Base-by-base conservation (phyloP, 352 stramenopile genomes). In the Phytophthora boehmeriae region DNA sequence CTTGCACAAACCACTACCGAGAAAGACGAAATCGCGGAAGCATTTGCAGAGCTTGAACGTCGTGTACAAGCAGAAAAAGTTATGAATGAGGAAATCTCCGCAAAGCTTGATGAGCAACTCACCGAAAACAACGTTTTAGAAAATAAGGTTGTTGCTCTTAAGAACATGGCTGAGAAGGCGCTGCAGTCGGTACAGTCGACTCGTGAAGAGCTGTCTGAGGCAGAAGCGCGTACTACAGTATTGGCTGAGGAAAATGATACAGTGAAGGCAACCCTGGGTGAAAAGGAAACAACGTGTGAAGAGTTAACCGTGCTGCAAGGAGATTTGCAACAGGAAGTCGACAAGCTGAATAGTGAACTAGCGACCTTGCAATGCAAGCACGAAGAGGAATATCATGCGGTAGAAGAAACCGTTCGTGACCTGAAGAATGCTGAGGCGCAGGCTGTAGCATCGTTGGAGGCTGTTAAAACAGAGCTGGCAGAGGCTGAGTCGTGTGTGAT, bases 141-240 rank as follows among this genome's bases (percentile, higher is more conserved):
- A 36, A 70, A 67, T 35, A 75, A 78, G 45, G 49, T 63, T 28
- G 11, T 38, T 48, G 56, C 45, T 5, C 48, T 75, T 8, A 78
- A 73, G 44, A 57, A 75, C 19, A 75, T 75, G 70, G 61, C 62
- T 11, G 65, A 78, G 45, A 72, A 65, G 44, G 71, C 67, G 10
- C 56, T 77, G 47, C 64, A 66, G 39, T 74, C 68, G 11, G 10
- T 77, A 10, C 59, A 77, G 23, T 34, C 59, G 5, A 65, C 47
- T 9, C 55, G 56, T 10, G 64, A 74, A 8, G 52, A 71, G 39
- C 38, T 74, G 4, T 47, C 54, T n/a, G 54, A 73, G 27, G 59
- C 64, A 22, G 45, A 73, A 45, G 43, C 59, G 9, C 63, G 64
- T n/a, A 51, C 42, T 19, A 62, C 30, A 34, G 43, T 62, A 17